Evolutionary conservation across 306 rosid genomes (phyloP), one percentile per base, ranked within the genome.

Genomic region (Medicago lupulina): DNA sequence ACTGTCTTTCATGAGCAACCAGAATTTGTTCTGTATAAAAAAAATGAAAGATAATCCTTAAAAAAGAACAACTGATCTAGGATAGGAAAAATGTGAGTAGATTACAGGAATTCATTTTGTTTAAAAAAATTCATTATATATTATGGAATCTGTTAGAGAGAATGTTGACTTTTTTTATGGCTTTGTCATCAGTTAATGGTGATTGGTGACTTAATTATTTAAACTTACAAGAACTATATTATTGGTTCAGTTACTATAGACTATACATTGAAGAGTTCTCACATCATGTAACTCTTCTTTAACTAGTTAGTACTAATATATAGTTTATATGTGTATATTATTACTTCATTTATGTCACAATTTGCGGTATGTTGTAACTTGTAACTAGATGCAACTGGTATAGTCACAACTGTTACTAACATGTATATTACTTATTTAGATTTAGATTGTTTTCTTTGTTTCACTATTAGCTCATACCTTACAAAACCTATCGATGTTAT

Each of bases 1-100:
- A 65, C 78, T 83, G 78, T 80, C 59, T 69, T 58, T 65, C 67
- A 70, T 80, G 44, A 67, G 68, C 58, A 71, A 16, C 71, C 28
- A 65, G 38, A 72, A 63, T 17, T 16, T 36, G 31, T 57, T 9
- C 10, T 57, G 34, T 66, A 63, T 47, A 43, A 13, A 40, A 64
- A 64, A 55, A 5, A 61, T n/a, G 2, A 62, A 44, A 40, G 34
- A 79, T 47, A 70, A 61, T 17, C 49, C 31, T 34, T 38, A 40
- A 64, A 79, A 9, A 59, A 36, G 8, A 23, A 75, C 70, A 57
- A 8, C 7, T 23, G 6, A 66, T 53, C 9, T 57, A 66, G 54
- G 39, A 53, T 39, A 40, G 0, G 1, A 5, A 46, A 40, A 65
- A 58, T 34, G 19, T 78, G 5, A 83, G 25, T 79, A 62, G 66